Conservation (phyloP, 1,139 yeast genomes). For the Scheffersomyces parashehatae region DNA sequence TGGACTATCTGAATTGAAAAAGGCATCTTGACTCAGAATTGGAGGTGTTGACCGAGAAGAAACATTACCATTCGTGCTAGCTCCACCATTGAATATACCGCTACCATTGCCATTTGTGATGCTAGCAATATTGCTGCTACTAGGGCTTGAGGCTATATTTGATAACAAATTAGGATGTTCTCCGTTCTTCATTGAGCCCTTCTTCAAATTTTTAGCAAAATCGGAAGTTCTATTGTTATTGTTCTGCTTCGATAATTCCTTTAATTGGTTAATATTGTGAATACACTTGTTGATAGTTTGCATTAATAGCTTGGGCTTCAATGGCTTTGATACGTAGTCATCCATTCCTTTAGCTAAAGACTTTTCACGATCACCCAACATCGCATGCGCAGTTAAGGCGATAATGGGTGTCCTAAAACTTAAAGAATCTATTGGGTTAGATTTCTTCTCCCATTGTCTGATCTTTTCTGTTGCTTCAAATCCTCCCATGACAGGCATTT, state of each 20-base stretch:
- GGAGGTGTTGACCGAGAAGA: slow-evolving; percentile 16
- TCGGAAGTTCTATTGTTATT: slow-evolving; percentile 47
- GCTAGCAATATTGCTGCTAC: slow-evolving; percentile 8
- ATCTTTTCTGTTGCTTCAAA: slow-evolving; percentile 87
- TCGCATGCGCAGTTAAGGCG: slow-evolving; percentile 89
- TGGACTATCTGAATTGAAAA: slow-evolving; percentile 15
- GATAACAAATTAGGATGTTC: slow-evolving; percentile 20
- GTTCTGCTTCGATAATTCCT: slow-evolving; percentile 53
- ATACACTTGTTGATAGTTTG: slow-evolving; percentile 85
- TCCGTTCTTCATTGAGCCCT: slow-evolving; percentile 31
- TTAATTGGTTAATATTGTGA: slow-evolving; percentile 62
- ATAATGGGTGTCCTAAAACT: slow-evolving; percentile 77
- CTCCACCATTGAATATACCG: slow-evolving; percentile 6
- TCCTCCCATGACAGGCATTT: slow-evolving; percentile 96
- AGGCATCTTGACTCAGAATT: slow-evolving; percentile 1
- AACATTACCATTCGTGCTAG: slow-evolving; percentile 9
- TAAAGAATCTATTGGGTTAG: slow-evolving; percentile 68
- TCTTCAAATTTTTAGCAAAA: slow-evolving; percentile 49
- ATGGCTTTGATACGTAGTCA: slow-evolving; percentile 82
- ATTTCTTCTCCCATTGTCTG: slow-evolving; percentile 83
- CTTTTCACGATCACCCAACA: slow-evolving; percentile 86
- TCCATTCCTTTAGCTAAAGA: slow-evolving; percentile 90
- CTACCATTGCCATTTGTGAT: slow-evolving; percentile 6
- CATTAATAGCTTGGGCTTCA: slow-evolving; percentile 77
- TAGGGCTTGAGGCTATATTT: slow-evolving; percentile 18